Base-by-base conservation (phyloP, 305 asterid species). In the Solanum aculeatissimum region DNA sequence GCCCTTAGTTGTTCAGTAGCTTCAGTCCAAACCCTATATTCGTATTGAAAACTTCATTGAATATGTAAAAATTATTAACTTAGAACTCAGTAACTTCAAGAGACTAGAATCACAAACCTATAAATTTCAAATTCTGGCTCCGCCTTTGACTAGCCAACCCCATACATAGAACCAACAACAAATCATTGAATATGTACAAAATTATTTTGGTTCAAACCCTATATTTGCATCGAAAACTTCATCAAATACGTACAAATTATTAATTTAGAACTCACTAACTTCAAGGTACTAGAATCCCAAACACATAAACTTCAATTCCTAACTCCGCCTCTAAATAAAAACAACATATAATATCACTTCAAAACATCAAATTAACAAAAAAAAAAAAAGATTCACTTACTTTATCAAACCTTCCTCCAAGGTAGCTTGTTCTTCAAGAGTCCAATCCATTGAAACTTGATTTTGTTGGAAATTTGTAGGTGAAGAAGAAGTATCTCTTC, bases 381-480 rank as follows among this genome's bases (percentile, higher is more conserved):
- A 42, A 43, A 21, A 18, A 66, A 80, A 45, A 82, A 80, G 51
- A 69, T 43, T 3, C 1, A 86, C 94, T 89, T 29, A 95, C 98
- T 92, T 81, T 70, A 86, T 85, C 84, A 93, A 86, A 47, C 94
- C 94, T 57, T 93, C 97, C n/a, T 95, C 98, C 82, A 95, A 80
- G 1, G 87, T 81, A 21, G 91, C 84, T 80, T 95, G 98, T 83
- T 95, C 98, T 53, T 95, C 98, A 8, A 91, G 92, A 19, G 93
- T 94, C 98, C 98, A 95, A 45, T 95, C 98, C 98, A 92, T 91
- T 51, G 98, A 92, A 84, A 95, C 90, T 83, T 91, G 95, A 88
- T 93, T 92, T 23, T 93, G 92, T 89, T 92, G 95, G 66, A 94
- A 95, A 87, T 91, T 92, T 43, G 79, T 83, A 16, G 96, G 95